Base-by-base conservation (phyloP, 345 rosid genomes). In the Arabis hirsuta region DNA sequence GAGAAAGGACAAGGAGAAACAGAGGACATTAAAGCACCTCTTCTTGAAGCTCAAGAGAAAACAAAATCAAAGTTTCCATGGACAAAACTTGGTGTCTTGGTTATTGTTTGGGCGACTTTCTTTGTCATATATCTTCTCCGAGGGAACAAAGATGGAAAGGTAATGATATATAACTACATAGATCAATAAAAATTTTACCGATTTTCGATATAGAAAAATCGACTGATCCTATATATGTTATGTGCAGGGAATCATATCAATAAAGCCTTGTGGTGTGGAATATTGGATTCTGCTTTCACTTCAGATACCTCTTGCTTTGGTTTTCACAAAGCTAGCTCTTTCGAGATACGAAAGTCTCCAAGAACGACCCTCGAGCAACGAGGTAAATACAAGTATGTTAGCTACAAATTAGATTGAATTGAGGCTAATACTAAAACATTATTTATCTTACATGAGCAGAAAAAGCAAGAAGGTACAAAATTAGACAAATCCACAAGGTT, bases 281-380 rank as follows among this genome's bases (percentile, higher is more conserved):
- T 93, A 87, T 54, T 90, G 98, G 96, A 53, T 80, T 38, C 69
- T 90, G 14, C 85, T 94, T 27, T 77, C 92, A 24, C 72, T 90
- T 36, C 96, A 93, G 72, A 83, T 90, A 75, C 97, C 96, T 52
- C 89, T 88, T 22, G 93, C 98, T 48, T 71, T 90, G 59, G 68
- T 72, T 45, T 90, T 84, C 78, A 90, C 98, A 68, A 75, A 75
- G 59, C 44, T 75, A 6, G 79, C 79, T 10, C 77, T 80, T 12
- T 87, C 89, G 74, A 87, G 84, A 54, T 76, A 81, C 5, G 65
- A 43, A 69, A 83, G n/a, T 20, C 53, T 24, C 8, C 79, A 69
- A 64, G 79, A 69, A 22, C 16, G 32, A 9, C 12, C 67, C n/a
- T 6, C 67, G 0, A 57, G 7, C 42, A 57, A 64, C 31, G 56